Evolutionary conservation across 2,329 filamentous ascomycete genomes (phyloP).

Genomic region (Ophiostoma piceae): DNA sequence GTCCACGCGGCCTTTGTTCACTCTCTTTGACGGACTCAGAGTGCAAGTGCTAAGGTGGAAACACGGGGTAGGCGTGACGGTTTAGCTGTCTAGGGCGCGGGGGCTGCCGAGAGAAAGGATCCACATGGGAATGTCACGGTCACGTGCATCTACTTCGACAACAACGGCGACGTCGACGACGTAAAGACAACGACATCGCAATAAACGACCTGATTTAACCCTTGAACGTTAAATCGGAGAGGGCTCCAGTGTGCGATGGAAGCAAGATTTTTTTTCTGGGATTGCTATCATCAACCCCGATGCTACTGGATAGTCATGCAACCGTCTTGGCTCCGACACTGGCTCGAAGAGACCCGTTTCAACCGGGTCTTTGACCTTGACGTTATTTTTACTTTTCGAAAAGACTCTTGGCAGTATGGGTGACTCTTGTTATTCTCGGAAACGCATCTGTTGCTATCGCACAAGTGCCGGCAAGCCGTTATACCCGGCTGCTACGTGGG

Average conservation of each 20-base stretch:
- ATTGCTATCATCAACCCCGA: background rate
- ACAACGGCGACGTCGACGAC: background rate
- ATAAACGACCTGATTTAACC: background rate
- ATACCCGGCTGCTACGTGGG: no score
- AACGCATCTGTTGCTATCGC: background rate
- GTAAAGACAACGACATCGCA: background rate
- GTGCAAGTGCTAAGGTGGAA: background rate
- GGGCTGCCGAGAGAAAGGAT: slow-evolving; percentile 3
- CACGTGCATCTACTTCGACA: background rate
- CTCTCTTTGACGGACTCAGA: background rate
- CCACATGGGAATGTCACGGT: background rate
- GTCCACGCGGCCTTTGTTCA: background rate
- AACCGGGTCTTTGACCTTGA: background rate
- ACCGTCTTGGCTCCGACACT: slow-evolving; percentile 1
- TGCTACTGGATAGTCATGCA: background rate
- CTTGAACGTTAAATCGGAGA: no score
- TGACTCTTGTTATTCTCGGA: no score
- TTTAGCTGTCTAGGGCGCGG: background rate
- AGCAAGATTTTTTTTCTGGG: background rate
- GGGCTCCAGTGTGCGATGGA: no score
- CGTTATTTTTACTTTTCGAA: background rate
- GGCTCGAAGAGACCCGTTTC: slow-evolving; percentile 1
- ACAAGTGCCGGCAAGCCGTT: background rate
- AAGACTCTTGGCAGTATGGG: background rate
- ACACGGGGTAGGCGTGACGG: background rate